These are phyloP conservation scores for Penicillium bovifimosum DNA, from an alignment of 495 filamentous ascomycete species.

Conservation along the genomic window DNA sequence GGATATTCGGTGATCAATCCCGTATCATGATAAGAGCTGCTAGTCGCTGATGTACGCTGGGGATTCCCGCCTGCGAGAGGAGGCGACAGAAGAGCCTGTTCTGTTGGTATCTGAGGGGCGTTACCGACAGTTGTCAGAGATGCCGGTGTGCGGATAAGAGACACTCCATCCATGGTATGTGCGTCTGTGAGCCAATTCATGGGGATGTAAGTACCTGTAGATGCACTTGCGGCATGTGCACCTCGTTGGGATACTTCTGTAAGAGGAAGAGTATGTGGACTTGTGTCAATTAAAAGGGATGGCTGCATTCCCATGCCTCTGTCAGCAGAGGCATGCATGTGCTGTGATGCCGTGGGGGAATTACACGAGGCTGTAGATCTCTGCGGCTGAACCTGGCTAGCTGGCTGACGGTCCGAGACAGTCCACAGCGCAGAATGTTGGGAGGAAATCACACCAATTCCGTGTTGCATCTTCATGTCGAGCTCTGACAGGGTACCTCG, in stretches of 20 bases:
- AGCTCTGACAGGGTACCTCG: slow-evolving; percentile 18
- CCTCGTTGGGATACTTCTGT: slow-evolving; percentile 1
- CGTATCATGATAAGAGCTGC: slow-evolving; percentile 21
- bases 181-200: slow-evolving; percentile 31
- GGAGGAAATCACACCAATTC: slow-evolving; percentile 27
- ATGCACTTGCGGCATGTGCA: neutral
- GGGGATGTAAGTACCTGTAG: slow-evolving; percentile 23
- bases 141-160: slow-evolving; percentile 29
- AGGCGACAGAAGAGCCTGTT: slow-evolving; percentile 19
- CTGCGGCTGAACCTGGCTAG: neutral
- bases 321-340: slow-evolving; percentile 1
- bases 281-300: neutral
- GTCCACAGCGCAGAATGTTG: slow-evolving; percentile 34
- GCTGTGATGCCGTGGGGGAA: slow-evolving; percentile 12
- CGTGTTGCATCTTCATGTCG: slow-evolving; percentile 27
- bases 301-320: slow-evolving; percentile 7
- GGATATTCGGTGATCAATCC: slow-evolving; percentile 23
- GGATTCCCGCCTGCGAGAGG: slow-evolving; percentile 6
- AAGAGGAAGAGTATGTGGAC: slow-evolving; percentile 10
- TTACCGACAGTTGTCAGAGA: slow-evolving; percentile 28
- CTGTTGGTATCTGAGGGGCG: slow-evolving; percentile 18
- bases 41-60: slow-evolving; percentile 20
- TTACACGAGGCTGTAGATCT: neutral
- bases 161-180: slow-evolving; percentile 26
- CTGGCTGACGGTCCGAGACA: slow-evolving; percentile 8